Evolutionary conservation across 2,329 filamentous ascomycete species (phyloP).

Genomic region (Coccinonectria pachysandricola): DNA sequence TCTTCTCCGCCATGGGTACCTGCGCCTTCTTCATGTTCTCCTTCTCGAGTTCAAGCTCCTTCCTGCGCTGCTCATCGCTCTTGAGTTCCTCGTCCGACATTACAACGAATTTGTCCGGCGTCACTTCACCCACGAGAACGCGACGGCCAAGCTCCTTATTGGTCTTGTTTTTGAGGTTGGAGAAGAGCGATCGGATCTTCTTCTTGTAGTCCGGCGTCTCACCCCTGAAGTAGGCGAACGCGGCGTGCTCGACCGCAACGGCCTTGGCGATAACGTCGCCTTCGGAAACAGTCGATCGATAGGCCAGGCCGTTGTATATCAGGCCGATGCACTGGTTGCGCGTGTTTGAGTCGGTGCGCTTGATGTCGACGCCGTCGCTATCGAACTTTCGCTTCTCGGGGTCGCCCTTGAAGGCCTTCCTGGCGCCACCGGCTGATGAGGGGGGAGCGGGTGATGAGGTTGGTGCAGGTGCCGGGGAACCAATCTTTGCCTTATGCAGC

Average conservation of each 20-base stretch:
- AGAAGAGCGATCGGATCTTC: slow-evolving; percentile 86
- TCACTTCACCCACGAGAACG: slow-evolving; percentile 66
- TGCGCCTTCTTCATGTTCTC: slow-evolving; percentile 98
- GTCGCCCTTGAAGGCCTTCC: slow-evolving; percentile 48
- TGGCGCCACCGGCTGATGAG: slow-evolving; percentile 26
- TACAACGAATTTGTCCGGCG: slow-evolving; percentile 62
- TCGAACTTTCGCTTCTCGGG: slow-evolving; percentile 74
- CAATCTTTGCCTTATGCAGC: slow-evolving; percentile 31
- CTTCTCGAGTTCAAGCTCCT: slow-evolving; percentile 66
- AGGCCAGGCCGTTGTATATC: slow-evolving; percentile 82
- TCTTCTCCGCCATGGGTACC: slow-evolving; percentile 85
- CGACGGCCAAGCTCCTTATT: slow-evolving; percentile 68
- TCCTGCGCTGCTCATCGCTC: slow-evolving; percentile 67
- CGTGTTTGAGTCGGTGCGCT: slow-evolving; percentile 60
- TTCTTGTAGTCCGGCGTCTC: slow-evolving; percentile 68
- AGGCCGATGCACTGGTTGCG: slow-evolving; percentile 84
- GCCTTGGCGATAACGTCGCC: slow-evolving; percentile 62
- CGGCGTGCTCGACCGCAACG: slow-evolving; percentile 75
- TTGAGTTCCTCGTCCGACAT: slow-evolving; percentile 92
- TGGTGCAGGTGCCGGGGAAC: slow-evolving; percentile 32
- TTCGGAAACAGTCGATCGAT: slow-evolving; percentile 58
- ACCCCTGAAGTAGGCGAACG: slow-evolving; percentile 58
- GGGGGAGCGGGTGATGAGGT: slow-evolving; percentile 47
- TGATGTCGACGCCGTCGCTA: slow-evolving; percentile 68
- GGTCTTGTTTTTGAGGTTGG: slow-evolving; percentile 88